Evolutionary conservation across 768 basidiomycete genomes (phyloP), one percentile per base, ranked within the genome.

Genomic region (Trametes meyenii): DNA sequence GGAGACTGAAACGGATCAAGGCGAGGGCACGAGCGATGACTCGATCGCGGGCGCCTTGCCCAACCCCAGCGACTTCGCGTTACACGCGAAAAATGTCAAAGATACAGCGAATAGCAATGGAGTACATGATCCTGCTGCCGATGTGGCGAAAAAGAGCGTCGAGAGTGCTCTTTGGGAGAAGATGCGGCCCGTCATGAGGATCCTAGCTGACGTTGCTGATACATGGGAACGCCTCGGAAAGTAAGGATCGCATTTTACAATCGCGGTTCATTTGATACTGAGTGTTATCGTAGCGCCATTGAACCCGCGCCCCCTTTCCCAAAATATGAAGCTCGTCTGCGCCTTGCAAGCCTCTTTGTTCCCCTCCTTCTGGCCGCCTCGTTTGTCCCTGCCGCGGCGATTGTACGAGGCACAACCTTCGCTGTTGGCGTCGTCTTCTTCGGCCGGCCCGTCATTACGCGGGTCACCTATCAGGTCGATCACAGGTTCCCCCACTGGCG

Each of bases 201-300:
- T 71, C 2, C 56, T 77, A 1, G 73, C 70, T 1, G 76, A 77
- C 40, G 39, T 74, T 5, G 68, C 71, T 3, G 78, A 79, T 50
- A 75, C 72, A n/a, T 79, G 77, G 75, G 78, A 79, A 61, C 63
- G 77, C 13, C 66, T 76, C 24, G 76, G 70, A 35, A 78, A 72
- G 71, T 71, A 44, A 14, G 69, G 65, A 8, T 33, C 12, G 17
- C 3, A 12, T 17, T 3, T 17, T 3, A 29, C 6, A 8, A 8
- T n/a, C 38, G 1, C 10, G 19, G 17, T 1, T 11, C n/a, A 8
- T 14, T 8, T 8, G 17, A 3, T 33, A 10, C 42, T 55, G 33
- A 61, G 24, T 29, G 5, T 17, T 13, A 29, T 43, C 19, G 11
- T 58, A 75, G 77, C 63, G 77, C 74, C 0, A 71, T 81, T 13